These are phyloP conservation scores for Calocybe cyanea DNA, from an alignment of 768 basidiomycete genomes.

Conservation along the genomic window DNA sequence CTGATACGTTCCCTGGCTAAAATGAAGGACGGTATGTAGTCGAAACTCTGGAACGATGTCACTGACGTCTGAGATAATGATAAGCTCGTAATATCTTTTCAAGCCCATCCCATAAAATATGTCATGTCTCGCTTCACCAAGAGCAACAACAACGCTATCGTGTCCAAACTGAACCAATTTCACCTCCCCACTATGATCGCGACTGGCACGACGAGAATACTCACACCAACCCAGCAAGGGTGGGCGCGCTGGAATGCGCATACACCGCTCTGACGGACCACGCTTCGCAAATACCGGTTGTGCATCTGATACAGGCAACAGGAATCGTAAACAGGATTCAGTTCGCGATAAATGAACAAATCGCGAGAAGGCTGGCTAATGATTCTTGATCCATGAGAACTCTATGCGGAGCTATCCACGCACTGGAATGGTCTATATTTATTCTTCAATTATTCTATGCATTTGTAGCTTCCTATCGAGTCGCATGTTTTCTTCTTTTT, in stretches of 20 bases:
- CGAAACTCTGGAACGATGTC: slow-evolving; percentile 49
- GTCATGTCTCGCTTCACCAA: neutral
- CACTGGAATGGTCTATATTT: neutral
- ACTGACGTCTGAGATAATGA: slow-evolving; percentile 52
- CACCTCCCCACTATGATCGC: slow-evolving; percentile 4
- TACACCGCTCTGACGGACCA: slow-evolving; percentile 39
- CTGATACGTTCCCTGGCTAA: slow-evolving; percentile 60
- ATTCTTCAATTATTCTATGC: slow-evolving; percentile 3
- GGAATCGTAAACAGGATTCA: slow-evolving; percentile 44
- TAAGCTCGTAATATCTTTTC: neutral
- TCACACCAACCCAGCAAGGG: slow-evolving; percentile 35
- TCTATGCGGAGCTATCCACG: neutral
- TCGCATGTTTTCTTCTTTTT: no score
- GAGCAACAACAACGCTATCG: neutral
- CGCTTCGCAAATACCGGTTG: slow-evolving; percentile 44
- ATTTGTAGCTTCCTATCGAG: neutral
- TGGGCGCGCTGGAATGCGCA: slow-evolving; percentile 40
- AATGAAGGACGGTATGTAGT: slow-evolving; percentile 64
- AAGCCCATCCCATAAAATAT: neutral
- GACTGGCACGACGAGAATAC: slow-evolving; percentile 11
- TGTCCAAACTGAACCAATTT: slow-evolving; percentile 6
- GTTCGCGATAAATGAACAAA: slow-evolving; percentile 40
- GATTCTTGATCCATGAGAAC: neutral
- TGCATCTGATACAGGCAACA: slow-evolving; percentile 46
- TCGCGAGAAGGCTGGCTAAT: slow-evolving; percentile 31